A percentile compares a stretch with the other conserved stretches of the same genome.
Conservation (phyloP, 2,329 filamentous ascomycete species). For the Fusarium sp. region DNA sequence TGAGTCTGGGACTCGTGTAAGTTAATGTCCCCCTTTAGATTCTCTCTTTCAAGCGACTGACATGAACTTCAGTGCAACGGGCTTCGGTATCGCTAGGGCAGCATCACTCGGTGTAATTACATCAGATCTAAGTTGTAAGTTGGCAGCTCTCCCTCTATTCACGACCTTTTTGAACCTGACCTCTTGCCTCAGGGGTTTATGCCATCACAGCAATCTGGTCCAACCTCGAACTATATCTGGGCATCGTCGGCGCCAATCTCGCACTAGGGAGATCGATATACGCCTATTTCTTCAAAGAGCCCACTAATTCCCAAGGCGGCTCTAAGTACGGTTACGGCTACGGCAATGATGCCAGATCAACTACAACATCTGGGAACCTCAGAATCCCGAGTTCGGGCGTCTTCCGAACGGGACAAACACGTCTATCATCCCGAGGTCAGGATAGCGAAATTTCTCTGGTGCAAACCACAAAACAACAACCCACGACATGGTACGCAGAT, state of each 20-base stretch:
- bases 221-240: slow-evolving; percentile 54
- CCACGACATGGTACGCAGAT: slow-evolving; percentile 23
- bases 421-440: slow-evolving; percentile 15
- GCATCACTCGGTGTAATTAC: slow-evolving; percentile 38
- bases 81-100: slow-evolving; percentile 40
- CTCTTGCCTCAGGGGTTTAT: slow-evolving; percentile 44
- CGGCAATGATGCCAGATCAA: slow-evolving; percentile 12
- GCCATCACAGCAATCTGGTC: slow-evolving; percentile 55
- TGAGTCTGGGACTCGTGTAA: slow-evolving; percentile 49
- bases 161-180: fast-evolving
- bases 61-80: slow-evolving; percentile 27
- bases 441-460: slow-evolving; percentile 42
- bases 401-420: slow-evolving; percentile 16
- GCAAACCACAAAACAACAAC: slow-evolving; percentile 14
- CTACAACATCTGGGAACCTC: slow-evolving; percentile 17
- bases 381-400: slow-evolving; percentile 19
- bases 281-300: slow-evolving; percentile 28
- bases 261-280: slow-evolving; percentile 41
- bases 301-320: slow-evolving; percentile 2
- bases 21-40: neutral
- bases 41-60: neutral
- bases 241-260: slow-evolving; percentile 53
- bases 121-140: slow-evolving; percentile 41
- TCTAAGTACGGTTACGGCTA: slow-evolving; percentile 9
- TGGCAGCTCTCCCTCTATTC: neutral